Conservation (phyloP, 2,329 filamentous ascomycete species). For the Colletotrichum scovillei region DNA sequence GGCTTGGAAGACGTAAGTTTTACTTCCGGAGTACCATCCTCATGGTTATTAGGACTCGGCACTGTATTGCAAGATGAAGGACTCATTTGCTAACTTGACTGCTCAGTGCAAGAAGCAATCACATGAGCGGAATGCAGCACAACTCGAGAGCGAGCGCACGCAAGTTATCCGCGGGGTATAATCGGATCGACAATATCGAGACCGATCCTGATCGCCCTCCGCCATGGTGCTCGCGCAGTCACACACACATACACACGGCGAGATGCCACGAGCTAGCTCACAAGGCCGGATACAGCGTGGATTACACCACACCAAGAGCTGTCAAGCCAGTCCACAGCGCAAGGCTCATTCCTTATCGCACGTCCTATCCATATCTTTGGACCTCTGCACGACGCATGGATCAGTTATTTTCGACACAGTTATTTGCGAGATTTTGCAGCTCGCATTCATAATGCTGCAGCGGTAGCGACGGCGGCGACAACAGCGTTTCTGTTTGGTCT, state of each 20-base stretch:
- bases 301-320: background rate
- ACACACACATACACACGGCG: background rate
- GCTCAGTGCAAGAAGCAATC: conserved; percentile 92
- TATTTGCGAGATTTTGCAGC: conserved; percentile 11
- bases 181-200: conserved; percentile 25
- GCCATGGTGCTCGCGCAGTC: background rate
- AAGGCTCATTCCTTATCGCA: conserved; percentile 12
- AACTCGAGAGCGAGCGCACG: conserved; percentile 92
- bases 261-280: conserved; percentile 8
- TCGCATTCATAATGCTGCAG: conserved; percentile 22
- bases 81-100: conserved; percentile 47
- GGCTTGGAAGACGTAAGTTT: conserved; percentile 85
- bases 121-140: conserved; percentile 91
- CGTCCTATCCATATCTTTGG: conserved; percentile 13
- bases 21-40: conserved; percentile 37
- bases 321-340: background rate
- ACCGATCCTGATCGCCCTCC: background rate
- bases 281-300: background rate
- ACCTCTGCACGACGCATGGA: conserved; percentile 28
- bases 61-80: conserved; percentile 48
- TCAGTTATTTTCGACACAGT: conserved; percentile 9
- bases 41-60: conserved; percentile 55
- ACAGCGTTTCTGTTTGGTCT: background rate
- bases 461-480: conserved; percentile 10
- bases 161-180: conserved; percentile 93